Evolutionary conservation across 2,329 filamentous ascomycete genomes (phyloP), one percentile per base, ranked within the genome.

Genomic region (Berkeleyomyces rouxiae): DNA sequence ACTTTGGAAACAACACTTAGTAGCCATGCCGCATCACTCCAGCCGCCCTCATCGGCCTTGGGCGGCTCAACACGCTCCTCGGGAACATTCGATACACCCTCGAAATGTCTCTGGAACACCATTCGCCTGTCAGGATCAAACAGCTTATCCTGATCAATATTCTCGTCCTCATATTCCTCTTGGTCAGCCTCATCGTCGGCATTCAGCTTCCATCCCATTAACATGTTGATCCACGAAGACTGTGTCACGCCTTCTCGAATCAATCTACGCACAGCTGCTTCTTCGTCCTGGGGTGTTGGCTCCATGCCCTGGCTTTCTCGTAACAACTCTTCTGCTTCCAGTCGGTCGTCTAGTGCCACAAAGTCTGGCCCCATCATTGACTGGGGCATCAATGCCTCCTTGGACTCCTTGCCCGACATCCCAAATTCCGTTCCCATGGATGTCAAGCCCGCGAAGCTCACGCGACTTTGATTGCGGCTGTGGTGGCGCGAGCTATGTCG

Each of bases 1-100:
- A 84, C 79, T 68, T 82, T 84, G 36, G 79, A 78, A 9, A 83
- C 84, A 66, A 87, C 82, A 66, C 78, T 84, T 62, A 87, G 71
- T 57, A 87, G 71, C 84, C 84, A 87, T 13, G 82, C 82, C 36
- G 83, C 84, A 71, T 87, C 84, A 64, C 81, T 78, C 84, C 83
- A 86, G 7, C 79, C 79, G 13, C 81, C 82, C 51, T 81, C 78
- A 60, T 85, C 78, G 7, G 76, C 73, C 49, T 77, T 77, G 59
- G 74, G 74, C 7, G 76, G 74, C 40, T 69, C 80, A 69, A 83
- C 72, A 7, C 71, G 71, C 58, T 80, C 77, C 58, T 77, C 74
- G 0, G 74, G 70, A n/a, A 70, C 63, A 39, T 70, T 73, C 2
- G 74, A 71, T 53, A 62, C 55, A n/a, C 63, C 63, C 43, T 62